Evolutionary conservation across 2,329 filamentous ascomycete species (phyloP).

Genomic region (Fusarium hainanense): DNA sequence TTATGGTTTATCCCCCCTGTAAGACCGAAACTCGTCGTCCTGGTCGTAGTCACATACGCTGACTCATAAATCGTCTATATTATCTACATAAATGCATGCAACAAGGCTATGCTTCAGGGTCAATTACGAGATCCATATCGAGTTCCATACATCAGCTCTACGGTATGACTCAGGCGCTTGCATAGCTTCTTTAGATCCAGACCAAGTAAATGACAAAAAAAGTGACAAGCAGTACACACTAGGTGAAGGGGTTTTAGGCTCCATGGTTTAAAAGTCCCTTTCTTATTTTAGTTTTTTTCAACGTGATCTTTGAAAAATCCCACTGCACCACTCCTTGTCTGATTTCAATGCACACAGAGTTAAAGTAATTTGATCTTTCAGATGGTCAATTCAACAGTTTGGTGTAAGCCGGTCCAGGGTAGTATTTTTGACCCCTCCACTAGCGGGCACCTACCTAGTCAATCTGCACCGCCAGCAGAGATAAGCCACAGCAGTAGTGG

Average conservation of each 20-base stretch:
- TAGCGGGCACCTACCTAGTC: background rate
- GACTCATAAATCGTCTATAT: background rate
- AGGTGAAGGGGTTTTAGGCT: background rate
- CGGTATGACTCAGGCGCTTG: conserved; percentile 1
- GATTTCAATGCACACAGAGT: background rate
- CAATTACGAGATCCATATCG: background rate
- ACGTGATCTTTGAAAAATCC: background rate
- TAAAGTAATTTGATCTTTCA: no score
- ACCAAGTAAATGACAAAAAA: background rate
- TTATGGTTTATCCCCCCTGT: conserved; percentile 1
- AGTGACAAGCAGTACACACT: background rate
- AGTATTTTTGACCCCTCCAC: conserved; percentile 2
- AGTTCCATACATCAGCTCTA: background rate
- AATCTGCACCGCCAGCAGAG: background rate
- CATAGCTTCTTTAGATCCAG: background rate
- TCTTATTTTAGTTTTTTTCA: background rate
- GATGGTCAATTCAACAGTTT: background rate
- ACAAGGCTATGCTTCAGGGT: background rate
- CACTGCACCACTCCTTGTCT: background rate
- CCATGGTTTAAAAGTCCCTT: background rate
- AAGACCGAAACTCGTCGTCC: background rate
- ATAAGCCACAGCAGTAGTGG: background rate
- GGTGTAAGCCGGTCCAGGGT: background rate
- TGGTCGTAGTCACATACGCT: background rate
- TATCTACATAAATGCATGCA: background rate